These are phyloP conservation scores for Ajuga chamaepitys DNA, from an alignment of 257 asterid species.

Conservation along the genomic window DNA sequence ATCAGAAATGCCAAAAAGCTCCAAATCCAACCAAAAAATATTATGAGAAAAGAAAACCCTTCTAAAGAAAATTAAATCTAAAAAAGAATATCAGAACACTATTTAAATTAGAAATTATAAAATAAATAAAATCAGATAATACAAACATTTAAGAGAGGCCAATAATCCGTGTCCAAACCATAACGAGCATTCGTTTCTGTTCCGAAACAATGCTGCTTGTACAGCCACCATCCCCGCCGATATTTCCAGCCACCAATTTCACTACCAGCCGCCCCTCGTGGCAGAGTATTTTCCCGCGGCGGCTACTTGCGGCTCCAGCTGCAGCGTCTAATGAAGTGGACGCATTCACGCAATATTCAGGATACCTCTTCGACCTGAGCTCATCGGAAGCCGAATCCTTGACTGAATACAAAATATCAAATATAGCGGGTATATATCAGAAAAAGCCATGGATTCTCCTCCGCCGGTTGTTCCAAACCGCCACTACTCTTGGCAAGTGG, in stretches of 20 bases:
- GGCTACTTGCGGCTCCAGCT: conserved; percentile 15
- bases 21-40: too few species aligned
- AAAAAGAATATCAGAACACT: too few species aligned
- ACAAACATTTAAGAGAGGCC: conserved; percentile 15
- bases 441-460: conserved; percentile 69
- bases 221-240: conserved; percentile 26
- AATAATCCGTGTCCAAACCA: conserved; percentile 14
- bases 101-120: too few species aligned
- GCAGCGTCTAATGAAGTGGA: conserved; percentile 44
- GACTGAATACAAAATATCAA: conserved; percentile 53
- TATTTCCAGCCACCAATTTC: conserved; percentile 17
- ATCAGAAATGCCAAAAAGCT: too few species aligned
- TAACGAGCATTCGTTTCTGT: conserved; percentile 7
- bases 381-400: conserved; percentile 71
- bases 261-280: conserved; percentile 12
- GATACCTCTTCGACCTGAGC: conserved; percentile 69
- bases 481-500: conserved; percentile 84
- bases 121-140: conserved; percentile 13
- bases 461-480: conserved; percentile 72
- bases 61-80: too few species aligned
- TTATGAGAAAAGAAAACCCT: too few species aligned
- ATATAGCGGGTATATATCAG: conserved; percentile 50
- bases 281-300: conserved; percentile 14
- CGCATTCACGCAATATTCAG: conserved; percentile 74
- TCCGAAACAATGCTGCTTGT: conserved; percentile 25